Evolutionary conservation across 2,329 filamentous ascomycete genomes (phyloP).

Genomic region (Teratosphaeria destructans): DNA sequence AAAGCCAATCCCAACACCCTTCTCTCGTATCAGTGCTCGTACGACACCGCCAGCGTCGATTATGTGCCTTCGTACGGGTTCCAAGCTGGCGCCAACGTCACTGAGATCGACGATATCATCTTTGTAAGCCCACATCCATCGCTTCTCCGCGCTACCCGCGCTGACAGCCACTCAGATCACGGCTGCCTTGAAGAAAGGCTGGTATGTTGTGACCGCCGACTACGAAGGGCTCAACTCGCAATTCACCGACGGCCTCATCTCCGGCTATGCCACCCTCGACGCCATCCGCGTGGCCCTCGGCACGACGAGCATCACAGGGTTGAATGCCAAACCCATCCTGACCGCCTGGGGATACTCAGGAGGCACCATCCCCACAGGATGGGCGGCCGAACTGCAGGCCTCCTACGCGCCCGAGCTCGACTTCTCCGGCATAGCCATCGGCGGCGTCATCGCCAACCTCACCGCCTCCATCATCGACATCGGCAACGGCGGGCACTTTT

Average conservation of each 20-base stretch:
- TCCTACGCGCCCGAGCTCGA: conserved; percentile 44
- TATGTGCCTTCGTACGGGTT: conserved; percentile 27
- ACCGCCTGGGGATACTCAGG: conserved; percentile 49
- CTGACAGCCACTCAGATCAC: neutral
- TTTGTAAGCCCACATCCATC: neutral
- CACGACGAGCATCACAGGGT: conserved; percentile 3
- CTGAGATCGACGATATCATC: neutral
- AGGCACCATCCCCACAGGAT: conserved; percentile 42
- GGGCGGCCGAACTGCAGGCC: conserved; percentile 42
- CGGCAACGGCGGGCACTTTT: conserved; percentile 15
- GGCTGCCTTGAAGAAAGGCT: neutral
- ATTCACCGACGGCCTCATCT: neutral
- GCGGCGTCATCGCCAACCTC: conserved; percentile 37
- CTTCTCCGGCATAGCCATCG: conserved; percentile 40
- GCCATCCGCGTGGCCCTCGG: conserved; percentile 28
- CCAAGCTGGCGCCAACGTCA: conserved; percentile 1
- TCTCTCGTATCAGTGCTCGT: conserved; percentile 8
- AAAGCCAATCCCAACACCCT: conserved; percentile 6
- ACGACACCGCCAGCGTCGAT: conserved; percentile 29
- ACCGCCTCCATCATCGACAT: conserved; percentile 5
- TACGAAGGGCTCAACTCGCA: neutral
- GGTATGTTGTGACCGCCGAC: neutral
- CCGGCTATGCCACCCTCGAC: neutral
- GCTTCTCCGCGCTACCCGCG: neutral
- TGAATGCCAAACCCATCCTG: conserved; percentile 16